Evolutionary conservation across 371 early-diverging fungal species (phyloP).

Genomic region (Mortierella polycephala): DNA sequence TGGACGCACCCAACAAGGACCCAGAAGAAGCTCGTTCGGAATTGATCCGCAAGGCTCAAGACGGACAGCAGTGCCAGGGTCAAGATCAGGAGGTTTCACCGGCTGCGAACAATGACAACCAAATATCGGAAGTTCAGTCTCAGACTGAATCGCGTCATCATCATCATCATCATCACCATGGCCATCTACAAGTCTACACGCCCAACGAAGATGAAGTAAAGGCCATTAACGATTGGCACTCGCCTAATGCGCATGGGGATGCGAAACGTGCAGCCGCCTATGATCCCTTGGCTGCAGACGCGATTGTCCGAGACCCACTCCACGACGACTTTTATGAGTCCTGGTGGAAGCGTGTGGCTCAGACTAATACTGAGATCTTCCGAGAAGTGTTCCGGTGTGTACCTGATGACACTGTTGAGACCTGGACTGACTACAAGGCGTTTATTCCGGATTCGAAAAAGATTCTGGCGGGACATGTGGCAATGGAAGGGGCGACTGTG

Average conservation of each 20-base stretch:
- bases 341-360: conserved; percentile 74
- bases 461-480: conserved; percentile 63
- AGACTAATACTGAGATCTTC: conserved; percentile 74
- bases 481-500: conserved; percentile 51
- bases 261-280: conserved; percentile 15
- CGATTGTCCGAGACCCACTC: conserved; percentile 78
- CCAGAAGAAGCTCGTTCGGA: conserved; percentile 26
- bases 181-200: conserved; percentile 7
- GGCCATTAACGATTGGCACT: conserved; percentile 21
- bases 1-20: conserved; percentile 32
- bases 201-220: conserved; percentile 19
- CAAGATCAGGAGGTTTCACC: neutral
- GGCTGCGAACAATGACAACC: too few species aligned
- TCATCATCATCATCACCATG: conserved; percentile 2
- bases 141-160: neutral
- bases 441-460: conserved; percentile 62
- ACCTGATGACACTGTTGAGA: conserved; percentile 79
- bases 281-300: conserved; percentile 51
- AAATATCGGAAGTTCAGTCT: neutral
- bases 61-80: neutral
- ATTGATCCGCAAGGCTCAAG: conserved; percentile 15
- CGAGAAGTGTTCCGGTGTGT: conserved; percentile 84
- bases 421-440: conserved; percentile 64
- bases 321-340: conserved; percentile 67
- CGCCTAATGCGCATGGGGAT: conserved; percentile 1